Conservation (phyloP, 2,329 filamentous ascomycete species). For the Thielaviopsis populi region DNA sequence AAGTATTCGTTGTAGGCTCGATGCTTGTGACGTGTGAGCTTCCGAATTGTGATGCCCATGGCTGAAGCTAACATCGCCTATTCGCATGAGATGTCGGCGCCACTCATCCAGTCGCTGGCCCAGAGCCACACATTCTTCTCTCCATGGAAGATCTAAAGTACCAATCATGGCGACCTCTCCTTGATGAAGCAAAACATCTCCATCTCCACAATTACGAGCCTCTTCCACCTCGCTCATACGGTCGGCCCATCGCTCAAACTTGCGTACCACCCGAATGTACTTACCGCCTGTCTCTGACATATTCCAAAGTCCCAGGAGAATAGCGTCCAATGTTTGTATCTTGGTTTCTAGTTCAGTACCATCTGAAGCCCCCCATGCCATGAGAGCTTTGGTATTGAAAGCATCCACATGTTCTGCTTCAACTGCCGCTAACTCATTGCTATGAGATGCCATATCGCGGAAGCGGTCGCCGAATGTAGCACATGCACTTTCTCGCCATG, state of each 20-base stretch:
- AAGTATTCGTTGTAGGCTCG: conserved; percentile 35
- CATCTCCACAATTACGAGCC: conserved; percentile 27
- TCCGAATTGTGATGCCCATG: conserved; percentile 14
- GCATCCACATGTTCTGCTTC: conserved; percentile 34
- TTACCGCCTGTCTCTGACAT: conserved; percentile 41
- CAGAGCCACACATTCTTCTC: conserved; percentile 39
- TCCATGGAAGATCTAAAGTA: conserved; percentile 42
- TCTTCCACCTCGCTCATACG: conserved; percentile 33
- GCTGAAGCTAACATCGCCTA: conserved; percentile 25
- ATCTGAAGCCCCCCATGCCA: conserved; percentile 30
- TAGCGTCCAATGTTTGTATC: conserved; percentile 41
- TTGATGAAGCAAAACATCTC: conserved; percentile 24
- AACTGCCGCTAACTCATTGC: conserved; percentile 24
- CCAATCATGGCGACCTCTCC: conserved; percentile 35
- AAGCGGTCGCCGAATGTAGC: conserved; percentile 34
- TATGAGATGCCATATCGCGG: conserved; percentile 24
- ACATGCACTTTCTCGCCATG: conserved; percentile 44
- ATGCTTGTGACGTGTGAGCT: conserved; percentile 16
- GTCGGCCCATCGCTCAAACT: conserved; percentile 46
- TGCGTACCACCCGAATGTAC: conserved; percentile 38
- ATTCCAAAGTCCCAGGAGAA: conserved; percentile 42
- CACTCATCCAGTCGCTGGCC: conserved; percentile 40
- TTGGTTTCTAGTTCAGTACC: conserved; percentile 36
- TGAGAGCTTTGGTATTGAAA: conserved; percentile 37
- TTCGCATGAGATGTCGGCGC: conserved; percentile 32